Evolutionary conservation across 257 asterid genomes (phyloP).

Genomic region (Solanum chaucha): DNA sequence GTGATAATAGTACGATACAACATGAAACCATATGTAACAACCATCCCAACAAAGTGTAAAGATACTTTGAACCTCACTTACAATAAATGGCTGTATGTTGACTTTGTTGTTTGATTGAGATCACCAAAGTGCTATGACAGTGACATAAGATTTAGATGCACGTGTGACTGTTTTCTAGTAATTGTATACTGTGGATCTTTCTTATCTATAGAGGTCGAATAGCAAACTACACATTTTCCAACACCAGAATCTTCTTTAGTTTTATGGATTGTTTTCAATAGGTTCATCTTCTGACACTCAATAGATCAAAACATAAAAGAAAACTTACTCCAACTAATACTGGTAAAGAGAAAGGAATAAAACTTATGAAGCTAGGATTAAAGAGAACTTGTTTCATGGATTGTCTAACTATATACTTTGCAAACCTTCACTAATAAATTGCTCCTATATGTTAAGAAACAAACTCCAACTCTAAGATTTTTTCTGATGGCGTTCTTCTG

Average conservation of each 20-base stretch:
- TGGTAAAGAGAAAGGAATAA: background rate
- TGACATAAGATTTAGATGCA: too few species aligned
- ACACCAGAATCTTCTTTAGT: background rate
- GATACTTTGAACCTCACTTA: too few species aligned
- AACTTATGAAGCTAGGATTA: background rate
- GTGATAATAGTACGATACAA: too few species aligned
- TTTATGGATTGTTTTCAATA: background rate
- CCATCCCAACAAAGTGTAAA: background rate
- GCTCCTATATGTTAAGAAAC: background rate
- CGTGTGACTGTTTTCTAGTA: too few species aligned
- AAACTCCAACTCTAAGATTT: background rate
- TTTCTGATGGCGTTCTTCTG: background rate
- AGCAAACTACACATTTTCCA: background rate
- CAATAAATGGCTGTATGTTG: too few species aligned
- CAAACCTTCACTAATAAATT: background rate
- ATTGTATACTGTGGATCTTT: too few species aligned
- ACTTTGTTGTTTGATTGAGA: too few species aligned
- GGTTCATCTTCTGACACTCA: background rate
- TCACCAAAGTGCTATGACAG: too few species aligned
- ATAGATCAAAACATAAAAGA: too few species aligned
- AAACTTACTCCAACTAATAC: background rate
- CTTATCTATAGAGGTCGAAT: too few species aligned
- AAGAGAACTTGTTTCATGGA: background rate
- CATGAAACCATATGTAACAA: background rate
- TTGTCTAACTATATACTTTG: background rate